These are phyloP conservation scores for Taphrina pruni DNA, from an alignment of 1,139 yeast species.

Conservation along the genomic window DNA sequence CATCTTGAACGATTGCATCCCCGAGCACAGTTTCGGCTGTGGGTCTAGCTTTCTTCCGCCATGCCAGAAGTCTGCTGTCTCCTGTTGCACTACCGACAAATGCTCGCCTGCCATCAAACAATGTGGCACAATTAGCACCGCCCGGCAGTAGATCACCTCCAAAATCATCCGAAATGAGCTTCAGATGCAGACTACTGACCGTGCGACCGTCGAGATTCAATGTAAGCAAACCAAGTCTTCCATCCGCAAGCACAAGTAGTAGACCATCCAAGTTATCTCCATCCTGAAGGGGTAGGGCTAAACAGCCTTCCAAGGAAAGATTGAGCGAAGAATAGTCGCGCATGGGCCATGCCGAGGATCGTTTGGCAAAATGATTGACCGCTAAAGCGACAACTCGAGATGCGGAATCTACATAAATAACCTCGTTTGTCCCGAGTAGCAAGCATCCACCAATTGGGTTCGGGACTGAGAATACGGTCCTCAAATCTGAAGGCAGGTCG, in stretches of 20 bases:
- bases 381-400: constrained; percentile 74
- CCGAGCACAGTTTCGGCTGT: neutral
- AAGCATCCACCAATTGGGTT: constrained; percentile 74
- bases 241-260: constrained; percentile 60
- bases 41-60: constrained; percentile 48
- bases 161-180: constrained; percentile 44
- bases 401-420: constrained; percentile 80
- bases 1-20: constrained; percentile 1
- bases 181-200: constrained; percentile 52
- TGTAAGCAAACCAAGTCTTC: constrained; percentile 59
- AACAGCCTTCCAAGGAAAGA: constrained; percentile 64
- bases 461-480: constrained; percentile 66
- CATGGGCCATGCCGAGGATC: constrained; percentile 59
- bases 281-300: constrained; percentile 55
- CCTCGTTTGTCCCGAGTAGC: constrained; percentile 75
- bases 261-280: constrained; percentile 54
- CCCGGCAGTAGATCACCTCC: constrained; percentile 31
- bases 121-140: constrained; percentile 42
- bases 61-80: constrained; percentile 55
- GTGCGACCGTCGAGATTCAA: constrained; percentile 60
- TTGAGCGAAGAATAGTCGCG: constrained; percentile 63
- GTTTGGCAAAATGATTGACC: constrained; percentile 63
- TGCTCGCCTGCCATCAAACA: constrained; percentile 48
- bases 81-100: constrained; percentile 59
- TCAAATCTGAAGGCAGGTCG: constrained; percentile 76